Evolutionary conservation across 176 grass and related monocot genomes (phyloP), one percentile per base, ranked within the genome.

Genomic region (Ensete ventricosum): DNA sequence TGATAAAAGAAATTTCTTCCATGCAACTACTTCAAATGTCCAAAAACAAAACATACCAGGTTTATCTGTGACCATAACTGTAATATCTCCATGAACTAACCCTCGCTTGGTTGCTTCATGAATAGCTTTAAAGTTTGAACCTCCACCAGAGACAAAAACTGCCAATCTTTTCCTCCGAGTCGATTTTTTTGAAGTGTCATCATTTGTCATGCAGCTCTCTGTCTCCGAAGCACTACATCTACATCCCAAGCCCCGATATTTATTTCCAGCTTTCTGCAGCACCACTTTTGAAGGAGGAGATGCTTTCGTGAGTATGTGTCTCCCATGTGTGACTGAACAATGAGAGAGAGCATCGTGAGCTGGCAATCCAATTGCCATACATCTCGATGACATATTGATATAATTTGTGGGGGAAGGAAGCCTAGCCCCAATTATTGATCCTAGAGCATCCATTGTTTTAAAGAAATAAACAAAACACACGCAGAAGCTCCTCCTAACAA

Each of bases 121-220:
- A n/a, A 85, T 76, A 62, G 83, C 67, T 13, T 50, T 71, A 48
- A 85, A 85, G 62, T 85, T 85, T 67, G 83, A 85, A 64, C 83
- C 83, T 67, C 89, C 85, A 11, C 85, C 80, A 51, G 89, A 91
- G 5, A 91, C 85, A 87, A 91, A 91, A 64, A 91, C 34, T 8
- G 82, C 82, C 17, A 91, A 73, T 48, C 55, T 79, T 73, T 85
- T 91, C 55, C 80, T 88, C 63, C 72, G 12, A 62, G 24, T 69
- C 52, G 13, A 17, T 4, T 25, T 34, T 64, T n/a, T 53, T 22
- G 73, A 77, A 6, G 54, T 0, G 12, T 10, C 9, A 11, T 71
- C 17, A 53, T 7, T 52, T 59, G 49, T n/a, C 48, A 65, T 26
- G 25, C 16, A 52, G 19, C 50, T 29, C 25, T 54, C 55, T 9